phyloP scores from a whole-genome alignment of 2,329 filamentous ascomycete species.

The Exophiala oligosperma region DNA sequence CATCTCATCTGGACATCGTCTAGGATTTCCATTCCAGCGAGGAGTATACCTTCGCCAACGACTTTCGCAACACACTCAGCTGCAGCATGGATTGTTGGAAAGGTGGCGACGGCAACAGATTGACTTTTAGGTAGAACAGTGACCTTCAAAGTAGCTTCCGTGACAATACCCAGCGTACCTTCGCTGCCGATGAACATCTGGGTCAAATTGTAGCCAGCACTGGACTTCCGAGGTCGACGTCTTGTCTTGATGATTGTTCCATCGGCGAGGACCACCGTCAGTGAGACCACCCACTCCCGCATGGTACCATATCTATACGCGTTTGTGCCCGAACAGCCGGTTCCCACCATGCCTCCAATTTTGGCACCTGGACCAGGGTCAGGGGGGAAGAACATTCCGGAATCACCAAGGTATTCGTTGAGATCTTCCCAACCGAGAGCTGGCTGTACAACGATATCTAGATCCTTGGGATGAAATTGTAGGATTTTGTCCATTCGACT shows the following conservation, averaged over 20 bases:
- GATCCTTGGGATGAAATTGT: conserved; percentile 71
- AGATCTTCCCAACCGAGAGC: conserved; percentile 84
- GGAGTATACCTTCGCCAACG: conserved; percentile 75
- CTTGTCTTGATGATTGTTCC: conserved; percentile 87
- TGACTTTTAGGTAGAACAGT: conserved; percentile 77
- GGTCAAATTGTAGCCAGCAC: conserved; percentile 88
- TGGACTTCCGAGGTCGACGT: conserved; percentile 84
- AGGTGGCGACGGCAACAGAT: conserved; percentile 75
- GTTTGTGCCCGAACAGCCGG: conserved; percentile 70
- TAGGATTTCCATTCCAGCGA: conserved; percentile 89
- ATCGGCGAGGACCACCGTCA: conserved; percentile 88
- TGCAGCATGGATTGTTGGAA: conserved; percentile 65
- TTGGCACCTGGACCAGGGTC: conserved; percentile 88
- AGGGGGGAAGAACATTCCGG: conserved; percentile 86
- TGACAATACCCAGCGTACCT: conserved; percentile 86
- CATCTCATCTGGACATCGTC: conserved; percentile 87
- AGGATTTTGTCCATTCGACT: conserved; percentile 80
- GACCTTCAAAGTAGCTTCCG: conserved; percentile 85
- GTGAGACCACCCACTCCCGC: conserved; percentile 85
- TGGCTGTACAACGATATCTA: conserved; percentile 75
- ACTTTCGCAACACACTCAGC: conserved; percentile 78
- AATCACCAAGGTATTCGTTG: conserved; percentile 71
- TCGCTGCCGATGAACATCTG: conserved; percentile 88
- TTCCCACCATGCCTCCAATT: conserved; percentile 72
- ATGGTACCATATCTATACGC: conserved; percentile 92